phyloP scores from a whole-genome alignment of 1,139 yeast species.

The Eremothecium cymbalariae region DNA sequence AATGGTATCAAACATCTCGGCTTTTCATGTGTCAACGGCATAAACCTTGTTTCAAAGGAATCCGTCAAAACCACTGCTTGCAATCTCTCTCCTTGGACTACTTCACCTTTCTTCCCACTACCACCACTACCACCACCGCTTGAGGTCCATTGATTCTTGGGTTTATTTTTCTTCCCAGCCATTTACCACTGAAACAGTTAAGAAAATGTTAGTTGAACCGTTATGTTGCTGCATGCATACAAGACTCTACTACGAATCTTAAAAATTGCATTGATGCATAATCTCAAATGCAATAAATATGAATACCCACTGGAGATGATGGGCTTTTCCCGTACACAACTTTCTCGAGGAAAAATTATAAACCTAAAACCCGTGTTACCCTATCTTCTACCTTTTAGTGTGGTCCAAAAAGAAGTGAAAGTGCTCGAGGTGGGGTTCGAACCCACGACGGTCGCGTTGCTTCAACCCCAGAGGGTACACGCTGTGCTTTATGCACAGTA shows the following conservation, averaged over 20 bases:
- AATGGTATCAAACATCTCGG: constrained; percentile 89
- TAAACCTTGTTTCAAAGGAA: constrained; percentile 82
- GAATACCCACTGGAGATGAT: too few species aligned
- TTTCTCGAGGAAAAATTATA: too few species aligned
- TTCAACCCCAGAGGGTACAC: constrained; percentile 13
- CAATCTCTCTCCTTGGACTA: constrained; percentile 61
- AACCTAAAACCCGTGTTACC: too few species aligned
- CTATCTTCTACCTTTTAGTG: too few species aligned
- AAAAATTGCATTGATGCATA: too few species aligned
- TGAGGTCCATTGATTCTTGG: constrained; percentile 2
- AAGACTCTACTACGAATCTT: too few species aligned
- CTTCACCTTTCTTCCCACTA: constrained; percentile 45
- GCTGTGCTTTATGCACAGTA: constrained; percentile 17
- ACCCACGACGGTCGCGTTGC: constrained; percentile 49
- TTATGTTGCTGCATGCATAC: too few species aligned
- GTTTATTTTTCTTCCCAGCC: constrained; percentile 13
- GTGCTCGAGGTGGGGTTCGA: constrained; percentile 47
- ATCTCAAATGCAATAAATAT: too few species aligned
- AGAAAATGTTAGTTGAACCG: constrained; percentile 8
- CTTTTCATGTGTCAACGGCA: constrained; percentile 76
- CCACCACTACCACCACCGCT: constrained; percentile 7
- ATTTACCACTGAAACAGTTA: constrained; percentile 8
- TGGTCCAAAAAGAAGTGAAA: constrained; percentile 31
- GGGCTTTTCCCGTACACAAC: too few species aligned
- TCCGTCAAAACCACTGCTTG: constrained; percentile 94